phyloP scores from a whole-genome alignment of 108 stramenopile species.

The Cyclostephanos invisitatus region DNA sequence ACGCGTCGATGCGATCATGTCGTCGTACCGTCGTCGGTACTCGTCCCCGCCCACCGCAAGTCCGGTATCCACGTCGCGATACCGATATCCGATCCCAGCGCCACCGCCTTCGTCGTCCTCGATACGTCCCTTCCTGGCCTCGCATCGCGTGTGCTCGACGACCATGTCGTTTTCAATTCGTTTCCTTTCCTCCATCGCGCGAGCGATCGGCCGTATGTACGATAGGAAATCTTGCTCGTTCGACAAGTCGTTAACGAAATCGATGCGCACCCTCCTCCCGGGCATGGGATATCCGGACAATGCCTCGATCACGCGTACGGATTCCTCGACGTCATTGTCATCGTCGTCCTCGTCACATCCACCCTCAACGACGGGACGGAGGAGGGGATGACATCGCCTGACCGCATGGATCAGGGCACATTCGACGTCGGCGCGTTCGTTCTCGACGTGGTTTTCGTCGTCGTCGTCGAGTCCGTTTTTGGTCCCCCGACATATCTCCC shows the following conservation, averaged over 20 bases:
- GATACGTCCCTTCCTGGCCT: constrained; percentile 26
- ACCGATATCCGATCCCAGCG: constrained; percentile 9
- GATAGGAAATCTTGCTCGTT: constrained; percentile 17
- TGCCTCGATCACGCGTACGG: constrained; percentile 20
- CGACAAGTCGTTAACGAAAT: not conserved
- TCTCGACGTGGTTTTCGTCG: no score
- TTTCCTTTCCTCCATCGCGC: constrained; percentile 32
- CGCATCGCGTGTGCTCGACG: constrained; percentile 17
- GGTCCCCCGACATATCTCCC: no score
- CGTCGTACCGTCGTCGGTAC: no score
- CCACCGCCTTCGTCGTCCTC: no score
- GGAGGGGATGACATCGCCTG: no score
- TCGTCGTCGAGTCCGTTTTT: no score
- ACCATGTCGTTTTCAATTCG: constrained; percentile 15
- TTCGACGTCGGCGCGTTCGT: no score
- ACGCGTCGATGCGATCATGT: constrained; percentile 17
- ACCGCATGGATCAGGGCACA: no score
- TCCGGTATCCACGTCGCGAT: constrained; percentile 18
- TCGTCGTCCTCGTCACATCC: no score
- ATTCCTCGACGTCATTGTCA: not conserved
- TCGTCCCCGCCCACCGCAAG: constrained; percentile 8
- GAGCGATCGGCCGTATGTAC: constrained; percentile 30
- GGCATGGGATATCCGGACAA: constrained; percentile 31
- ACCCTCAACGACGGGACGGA: no score
- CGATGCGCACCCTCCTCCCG: constrained; percentile 1